Base-by-base conservation (phyloP, 306 rosid species). In the Prunus mongolica region DNA sequence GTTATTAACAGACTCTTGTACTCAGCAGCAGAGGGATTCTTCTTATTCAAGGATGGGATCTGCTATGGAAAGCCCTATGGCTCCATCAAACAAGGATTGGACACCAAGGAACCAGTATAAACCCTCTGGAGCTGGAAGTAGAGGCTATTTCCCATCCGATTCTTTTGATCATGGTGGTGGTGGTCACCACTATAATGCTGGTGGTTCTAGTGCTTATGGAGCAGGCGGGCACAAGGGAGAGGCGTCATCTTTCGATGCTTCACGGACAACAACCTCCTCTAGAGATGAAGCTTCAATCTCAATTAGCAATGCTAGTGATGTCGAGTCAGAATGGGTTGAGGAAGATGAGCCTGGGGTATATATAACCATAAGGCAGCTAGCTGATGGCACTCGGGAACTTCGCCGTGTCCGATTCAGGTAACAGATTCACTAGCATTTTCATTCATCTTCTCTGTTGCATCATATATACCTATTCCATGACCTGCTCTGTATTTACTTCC, bases 361-460 rank as follows among this genome's bases (percentile, higher is more conserved):
- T 74, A 84, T 95, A 27, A 95, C 99, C 0, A 91, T 95, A 75
- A 79, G 93, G 65, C 96, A 84, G 78, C 84, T 82, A 25, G 86
- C 92, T 20, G 96, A 92, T 75, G 99, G 99, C 55, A 91, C 85
- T 1, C 87, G 86, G 82, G 96, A 89, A 82, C 92, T 95, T 62
- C 91, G 97, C 19, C 97, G 99, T 67, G 91, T 95, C 75, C 80
- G 92, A 77, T 95, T 95, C 89, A 95, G 98, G 99, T 92, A 88
- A 78, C n/a, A 13, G 11, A 74, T 75, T 60, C 9, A 5, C 57
- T 58, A 75, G 15, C 70, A 54, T 77, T 72, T 1, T 50, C 7
- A 11, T 60, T 68, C 62, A 32, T 38, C 16, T 50, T 83, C 50
- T 19, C 28, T 27, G 45, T 44, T 54, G 60, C 25, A 60, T 69